Percentiles rank a stretch among this genome's conserved stretches.
These are phyloP conservation scores for Antrodiella citrinella DNA, from an alignment of 768 basidiomycete species.

Conservation along the genomic window DNA sequence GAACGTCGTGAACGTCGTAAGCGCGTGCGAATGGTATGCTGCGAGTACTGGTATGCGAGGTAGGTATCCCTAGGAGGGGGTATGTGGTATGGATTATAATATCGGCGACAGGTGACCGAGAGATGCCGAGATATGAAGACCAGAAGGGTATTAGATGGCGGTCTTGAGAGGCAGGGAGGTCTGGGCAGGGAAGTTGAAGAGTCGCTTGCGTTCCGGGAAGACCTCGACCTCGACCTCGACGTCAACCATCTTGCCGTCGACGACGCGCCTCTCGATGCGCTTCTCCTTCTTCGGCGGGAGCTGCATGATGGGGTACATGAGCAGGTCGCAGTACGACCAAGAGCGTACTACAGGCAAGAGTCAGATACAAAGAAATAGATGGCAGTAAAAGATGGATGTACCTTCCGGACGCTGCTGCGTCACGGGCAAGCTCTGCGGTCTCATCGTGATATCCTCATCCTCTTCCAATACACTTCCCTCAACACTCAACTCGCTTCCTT, in stretches of 20 bases:
- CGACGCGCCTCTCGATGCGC: slow-evolving; percentile 38
- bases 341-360: slow-evolving; percentile 61
- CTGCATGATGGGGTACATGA: slow-evolving; percentile 58
- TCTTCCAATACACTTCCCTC: slow-evolving; percentile 19
- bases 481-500: slow-evolving; percentile 33
- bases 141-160: no score
- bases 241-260: slow-evolving; percentile 43
- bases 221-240: slow-evolving; percentile 49
- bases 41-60: neutral
- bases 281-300: slow-evolving; percentile 48
- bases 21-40: neutral
- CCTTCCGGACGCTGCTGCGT: neutral
- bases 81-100: neutral
- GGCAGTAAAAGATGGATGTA: neutral
- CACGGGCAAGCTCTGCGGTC: neutral
- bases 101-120: neutral
- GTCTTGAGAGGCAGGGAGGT: neutral
- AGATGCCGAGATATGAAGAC: neutral
- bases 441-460: slow-evolving; percentile 21
- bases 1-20: neutral
- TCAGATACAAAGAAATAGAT: no score
- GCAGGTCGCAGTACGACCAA: slow-evolving; percentile 66
- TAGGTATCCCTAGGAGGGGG: neutral
- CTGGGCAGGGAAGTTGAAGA: slow-evolving; percentile 63
- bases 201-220: slow-evolving; percentile 45